Evolutionary conservation across 257 asterid species (phyloP).

Genomic region (Asclepias syriaca): DNA sequence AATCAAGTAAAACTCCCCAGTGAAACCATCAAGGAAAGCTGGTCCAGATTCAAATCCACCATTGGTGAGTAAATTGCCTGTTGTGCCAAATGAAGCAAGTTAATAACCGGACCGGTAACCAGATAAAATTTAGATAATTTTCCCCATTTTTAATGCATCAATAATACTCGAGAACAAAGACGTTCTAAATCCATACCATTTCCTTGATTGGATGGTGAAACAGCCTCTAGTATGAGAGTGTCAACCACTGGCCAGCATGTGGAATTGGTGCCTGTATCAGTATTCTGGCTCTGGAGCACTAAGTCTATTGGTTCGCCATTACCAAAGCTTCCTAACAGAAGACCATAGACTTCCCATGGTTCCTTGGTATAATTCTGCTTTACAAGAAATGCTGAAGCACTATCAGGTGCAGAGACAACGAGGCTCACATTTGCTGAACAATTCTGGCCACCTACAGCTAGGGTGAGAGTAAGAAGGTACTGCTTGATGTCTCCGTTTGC

Average conservation of each 20-base stretch:
- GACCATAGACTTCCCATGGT: constrained; percentile 48
- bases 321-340: constrained; percentile 48
- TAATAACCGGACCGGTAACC: neutral
- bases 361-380: constrained; percentile 30
- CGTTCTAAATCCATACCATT: constrained; percentile 20
- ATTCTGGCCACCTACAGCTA: constrained; percentile 29
- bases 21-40: constrained; percentile 28
- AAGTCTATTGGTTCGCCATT: constrained; percentile 41
- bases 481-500: constrained; percentile 28
- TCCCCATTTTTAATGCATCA: neutral
- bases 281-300: constrained; percentile 40
- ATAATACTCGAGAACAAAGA: neutral
- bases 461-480: constrained; percentile 46
- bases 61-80: constrained; percentile 42
- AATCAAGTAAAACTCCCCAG: constrained; percentile 41
- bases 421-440: constrained; percentile 51
- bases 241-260: constrained; percentile 64
- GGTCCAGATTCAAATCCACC: constrained; percentile 70
- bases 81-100: neutral
- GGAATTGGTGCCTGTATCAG: constrained; percentile 34
- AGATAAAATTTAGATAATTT: neutral
- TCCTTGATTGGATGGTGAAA: constrained; percentile 20
- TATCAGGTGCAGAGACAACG: constrained; percentile 52
- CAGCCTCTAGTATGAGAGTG: constrained; percentile 26
- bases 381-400: constrained; percentile 34